Conservation (phyloP, 2,329 filamentous ascomycete genomes). For the Microsporum audouinii region DNA sequence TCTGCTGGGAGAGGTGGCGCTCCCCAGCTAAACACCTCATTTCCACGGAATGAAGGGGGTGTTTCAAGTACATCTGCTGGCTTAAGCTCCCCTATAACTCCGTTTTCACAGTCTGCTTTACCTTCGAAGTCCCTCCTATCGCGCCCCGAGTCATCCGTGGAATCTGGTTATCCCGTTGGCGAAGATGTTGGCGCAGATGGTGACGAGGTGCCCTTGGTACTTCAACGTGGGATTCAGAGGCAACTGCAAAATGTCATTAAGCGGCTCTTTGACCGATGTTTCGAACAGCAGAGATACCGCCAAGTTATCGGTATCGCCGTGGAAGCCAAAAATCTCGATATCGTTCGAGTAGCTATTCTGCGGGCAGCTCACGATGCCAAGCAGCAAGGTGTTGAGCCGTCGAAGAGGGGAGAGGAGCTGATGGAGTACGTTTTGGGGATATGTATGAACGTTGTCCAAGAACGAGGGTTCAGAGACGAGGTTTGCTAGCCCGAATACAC, state of each 20-base stretch:
- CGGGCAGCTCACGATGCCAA: slow-evolving; percentile 80
- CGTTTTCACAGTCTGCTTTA: slow-evolving; percentile 85
- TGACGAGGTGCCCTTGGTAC: slow-evolving; percentile 50
- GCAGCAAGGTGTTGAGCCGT: slow-evolving; percentile 46
- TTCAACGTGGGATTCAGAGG: slow-evolving; percentile 62
- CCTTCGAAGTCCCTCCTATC: slow-evolving; percentile 94
- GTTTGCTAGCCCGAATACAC: slow-evolving; percentile 24
- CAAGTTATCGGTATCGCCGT: slow-evolving; percentile 96
- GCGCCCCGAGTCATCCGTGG: slow-evolving; percentile 54
- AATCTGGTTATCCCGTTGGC: slow-evolving; percentile 44
- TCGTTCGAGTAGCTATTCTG: slow-evolving; percentile 75
- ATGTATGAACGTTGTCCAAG: slow-evolving; percentile 96
- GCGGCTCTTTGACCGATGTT: slow-evolving; percentile 81
- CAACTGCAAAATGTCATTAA: slow-evolving; percentile 76
- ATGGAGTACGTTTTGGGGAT: slow-evolving; percentile 95
- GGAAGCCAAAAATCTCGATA: slow-evolving; percentile 82
- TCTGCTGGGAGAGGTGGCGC: slow-evolving; percentile 37
- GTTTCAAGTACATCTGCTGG: slow-evolving; percentile 53
- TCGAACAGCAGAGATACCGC: slow-evolving; percentile 73
- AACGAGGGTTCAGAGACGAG: slow-evolving; percentile 69
- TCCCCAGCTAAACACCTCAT: slow-evolving; percentile 68
- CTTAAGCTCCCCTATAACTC: slow-evolving; percentile 77
- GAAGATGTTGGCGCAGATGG: slow-evolving; percentile 44
- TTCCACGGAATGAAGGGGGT: slow-evolving; percentile 55
- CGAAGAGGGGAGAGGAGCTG: slow-evolving; percentile 66